Evolutionary conservation across 108 stramenopile genomes (phyloP).

Genomic region (Schizochytrium sp.): DNA sequence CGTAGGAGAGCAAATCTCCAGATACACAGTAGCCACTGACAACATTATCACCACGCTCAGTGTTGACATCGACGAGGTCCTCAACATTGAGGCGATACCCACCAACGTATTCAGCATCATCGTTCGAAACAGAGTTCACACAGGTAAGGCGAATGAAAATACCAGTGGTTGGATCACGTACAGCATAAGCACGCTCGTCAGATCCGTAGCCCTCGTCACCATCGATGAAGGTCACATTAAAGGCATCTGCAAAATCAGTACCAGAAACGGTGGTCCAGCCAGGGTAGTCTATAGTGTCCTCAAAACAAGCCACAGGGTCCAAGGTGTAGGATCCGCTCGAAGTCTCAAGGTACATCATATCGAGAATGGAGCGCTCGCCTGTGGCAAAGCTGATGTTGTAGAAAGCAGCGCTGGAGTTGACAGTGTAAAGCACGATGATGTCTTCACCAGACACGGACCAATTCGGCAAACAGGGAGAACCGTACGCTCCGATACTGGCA

Average conservation of each 20-base stretch:
- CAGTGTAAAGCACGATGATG: not conserved
- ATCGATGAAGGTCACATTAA: not conserved
- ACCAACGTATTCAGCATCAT: not conserved
- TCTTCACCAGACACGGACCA: not conserved
- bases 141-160: constrained; percentile 26
- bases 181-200: not conserved
- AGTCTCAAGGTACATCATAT: not conserved
- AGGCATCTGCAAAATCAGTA: not conserved
- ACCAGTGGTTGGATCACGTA: not conserved
- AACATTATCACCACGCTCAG: not conserved
- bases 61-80: constrained; percentile 5
- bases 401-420: not conserved
- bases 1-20: not conserved
- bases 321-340: not conserved
- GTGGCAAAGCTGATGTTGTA: not conserved
- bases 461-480: constrained; percentile 19
- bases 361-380: constrained; percentile 13
- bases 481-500: constrained; percentile 26
- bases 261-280: constrained; percentile 35
- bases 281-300: too few relatives aligned
- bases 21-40: not conserved
- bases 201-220: not conserved
- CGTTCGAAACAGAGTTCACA: constrained; percentile 10
- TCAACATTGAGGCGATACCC: constrained; percentile 38
- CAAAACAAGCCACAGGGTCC: not conserved